Conservation (phyloP, 768 basidiomycete species). For the Mycena galericulata region DNA sequence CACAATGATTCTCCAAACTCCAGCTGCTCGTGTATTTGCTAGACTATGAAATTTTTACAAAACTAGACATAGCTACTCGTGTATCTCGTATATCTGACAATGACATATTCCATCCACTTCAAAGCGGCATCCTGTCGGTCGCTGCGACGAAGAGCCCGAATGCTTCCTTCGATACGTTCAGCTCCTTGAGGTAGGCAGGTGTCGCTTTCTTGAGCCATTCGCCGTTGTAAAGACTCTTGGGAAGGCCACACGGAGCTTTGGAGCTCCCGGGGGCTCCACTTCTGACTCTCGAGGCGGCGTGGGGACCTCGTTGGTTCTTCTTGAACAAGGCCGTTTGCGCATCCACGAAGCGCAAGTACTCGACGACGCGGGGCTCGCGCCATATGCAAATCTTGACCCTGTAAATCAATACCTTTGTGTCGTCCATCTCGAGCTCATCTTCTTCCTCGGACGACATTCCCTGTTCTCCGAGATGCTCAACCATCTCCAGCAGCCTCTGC, state of each 20-base stretch:
- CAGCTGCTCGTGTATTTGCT: slow-evolving; percentile 16
- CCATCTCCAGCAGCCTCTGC: slow-evolving; percentile 23
- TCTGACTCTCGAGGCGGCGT: slow-evolving; percentile 9
- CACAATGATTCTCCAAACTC: not conserved
- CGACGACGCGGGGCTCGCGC: slow-evolving; percentile 25
- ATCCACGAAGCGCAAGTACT: slow-evolving; percentile 26
- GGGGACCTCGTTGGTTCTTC: slow-evolving; percentile 9
- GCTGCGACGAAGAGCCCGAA: slow-evolving; percentile 28
- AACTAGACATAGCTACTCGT: not conserved
- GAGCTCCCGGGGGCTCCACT: not conserved
- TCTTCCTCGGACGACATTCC: slow-evolving; percentile 34
- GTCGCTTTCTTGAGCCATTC: slow-evolving; percentile 23
- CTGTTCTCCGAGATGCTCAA: slow-evolving; percentile 14
- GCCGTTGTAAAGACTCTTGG: slow-evolving; percentile 22
- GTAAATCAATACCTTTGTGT: slow-evolving; percentile 3
- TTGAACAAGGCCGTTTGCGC: slow-evolving; percentile 18
- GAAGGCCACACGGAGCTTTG: slow-evolving; percentile 22
- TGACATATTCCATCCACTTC: not conserved
- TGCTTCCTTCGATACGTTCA: slow-evolving; percentile 25
- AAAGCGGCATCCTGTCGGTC: slow-evolving; percentile 21
- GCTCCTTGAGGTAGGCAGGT: slow-evolving; percentile 16
- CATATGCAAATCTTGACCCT: slow-evolving; percentile 26
- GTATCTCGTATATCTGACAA: not conserved
- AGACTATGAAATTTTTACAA: slow-evolving; percentile 6
- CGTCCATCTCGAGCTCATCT: slow-evolving; percentile 13